Conservation (phyloP, 352 stramenopile genomes). For the Globisporangium emineosum region DNA sequence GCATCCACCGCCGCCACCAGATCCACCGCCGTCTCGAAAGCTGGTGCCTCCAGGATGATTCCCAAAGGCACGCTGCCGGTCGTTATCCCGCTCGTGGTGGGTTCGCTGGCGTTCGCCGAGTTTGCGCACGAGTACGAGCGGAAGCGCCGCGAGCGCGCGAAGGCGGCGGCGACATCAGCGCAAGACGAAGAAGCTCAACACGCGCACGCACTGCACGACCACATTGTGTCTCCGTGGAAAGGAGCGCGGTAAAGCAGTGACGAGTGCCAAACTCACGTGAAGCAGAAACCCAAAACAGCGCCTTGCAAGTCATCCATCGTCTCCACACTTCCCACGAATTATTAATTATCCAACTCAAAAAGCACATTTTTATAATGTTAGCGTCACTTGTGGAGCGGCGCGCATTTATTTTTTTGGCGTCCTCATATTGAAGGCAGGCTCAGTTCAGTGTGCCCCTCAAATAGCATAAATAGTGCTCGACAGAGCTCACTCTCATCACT, state of each 20-base stretch:
- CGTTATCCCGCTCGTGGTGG: slow-evolving; percentile 14
- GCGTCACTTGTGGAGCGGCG: too few relatives aligned
- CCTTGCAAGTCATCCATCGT: too few relatives aligned
- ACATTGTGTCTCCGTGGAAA: slow-evolving; percentile 17
- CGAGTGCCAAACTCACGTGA: not conserved
- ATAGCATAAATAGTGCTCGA: not conserved
- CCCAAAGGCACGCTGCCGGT: slow-evolving; percentile 13
- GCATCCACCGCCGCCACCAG: not conserved
- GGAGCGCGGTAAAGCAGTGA: slow-evolving; percentile 6
- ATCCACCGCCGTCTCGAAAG: not conserved
- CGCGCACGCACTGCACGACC: slow-evolving; percentile 5
- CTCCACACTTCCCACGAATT: too few relatives aligned
- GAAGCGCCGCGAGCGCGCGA: slow-evolving; percentile 6
- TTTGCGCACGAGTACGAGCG: slow-evolving; percentile 15
- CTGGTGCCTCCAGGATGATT: slow-evolving; percentile 4
- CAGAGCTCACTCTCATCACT: not conserved
- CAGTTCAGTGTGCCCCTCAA: not conserved
- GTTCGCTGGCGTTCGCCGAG: slow-evolving; percentile 13
- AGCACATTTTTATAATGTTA: too few relatives aligned
- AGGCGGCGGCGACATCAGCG: not conserved
- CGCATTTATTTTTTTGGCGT: too few relatives aligned
- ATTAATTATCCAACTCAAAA: too few relatives aligned
- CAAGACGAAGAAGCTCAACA: slow-evolving; percentile 4
- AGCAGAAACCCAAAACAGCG: not conserved
- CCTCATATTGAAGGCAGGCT: too few relatives aligned